Base-by-base conservation (phyloP, 495 filamentous ascomycete genomes). In the Lepidopterella palustris region DNA sequence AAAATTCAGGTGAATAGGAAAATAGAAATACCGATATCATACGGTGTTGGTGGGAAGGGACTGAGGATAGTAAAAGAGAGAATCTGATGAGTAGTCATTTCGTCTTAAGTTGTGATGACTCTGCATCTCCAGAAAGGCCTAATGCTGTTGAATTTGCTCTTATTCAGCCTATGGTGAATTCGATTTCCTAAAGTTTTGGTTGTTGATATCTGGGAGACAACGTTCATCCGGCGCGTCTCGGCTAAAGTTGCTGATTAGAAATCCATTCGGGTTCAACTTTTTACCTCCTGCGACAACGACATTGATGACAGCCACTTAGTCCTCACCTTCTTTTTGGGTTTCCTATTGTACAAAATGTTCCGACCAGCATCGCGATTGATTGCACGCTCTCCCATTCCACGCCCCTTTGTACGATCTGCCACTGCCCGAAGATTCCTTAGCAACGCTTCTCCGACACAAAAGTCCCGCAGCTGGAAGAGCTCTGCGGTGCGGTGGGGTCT, bases 381-480 rank as follows among this genome's bases (percentile, higher is more conserved):
- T 54, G 58, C 58, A 49, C 58, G 62, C 53, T 53, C 65, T 3
- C 4, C 39, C 20, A 54, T 56, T 55, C 35, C 39, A 27, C 59
- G 48, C 64, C 45, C 28, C 56, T n/a, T 50, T 25, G 21, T 31
- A 32, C 56, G 50, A 24, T n/a, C 60, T 13, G 23, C 40, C 5
- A 24, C 67, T 13, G 27, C 58, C 62, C 79, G 81, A 62, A 83
- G 89, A 71, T 86, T 89, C 68, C 79, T 87, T 72, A 88, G 83
- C 76, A 89, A 87, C 55, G 77, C 82, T 64, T 77, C 87, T 54
- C 74, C 84, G 4, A 68, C 75, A 54, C 78, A 83, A 65, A 87
- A 84, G 73, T 80, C 81, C 61, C 74, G 89, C 69, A 86, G 84
- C 67, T 96, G 88, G 90, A 97, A 89, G 80, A 88, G 82, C 65